Percentiles rank a stretch among this genome's conserved stretches.
Conservation (phyloP, 345 rosid genomes). For the Abelmoschus esculentus region DNA sequence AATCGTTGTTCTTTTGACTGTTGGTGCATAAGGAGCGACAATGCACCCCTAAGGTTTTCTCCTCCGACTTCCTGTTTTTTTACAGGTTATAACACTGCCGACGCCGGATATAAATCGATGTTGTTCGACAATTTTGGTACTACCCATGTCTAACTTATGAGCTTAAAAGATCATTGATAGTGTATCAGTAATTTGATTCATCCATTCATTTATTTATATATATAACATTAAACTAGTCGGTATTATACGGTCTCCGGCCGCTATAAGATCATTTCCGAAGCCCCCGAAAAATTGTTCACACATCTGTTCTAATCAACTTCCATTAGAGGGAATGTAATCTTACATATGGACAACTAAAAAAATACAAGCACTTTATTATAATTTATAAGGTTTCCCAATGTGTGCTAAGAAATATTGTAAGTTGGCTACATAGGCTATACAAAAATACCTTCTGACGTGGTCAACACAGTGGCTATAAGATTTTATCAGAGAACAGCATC, state of each 20-base stretch:
- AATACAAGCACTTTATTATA: background rate
- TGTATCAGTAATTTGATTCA: background rate
- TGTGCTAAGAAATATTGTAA: background rate
- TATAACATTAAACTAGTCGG: background rate
- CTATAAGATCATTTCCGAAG: background rate
- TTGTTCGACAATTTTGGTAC: background rate
- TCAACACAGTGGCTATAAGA: background rate
- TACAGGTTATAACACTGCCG: background rate
- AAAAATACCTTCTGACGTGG: background rate
- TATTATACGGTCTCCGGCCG: background rate
- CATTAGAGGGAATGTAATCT: background rate
- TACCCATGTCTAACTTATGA: too few species aligned
- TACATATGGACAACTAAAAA: background rate
- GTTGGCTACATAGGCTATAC: background rate
- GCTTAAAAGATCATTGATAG: too few species aligned
- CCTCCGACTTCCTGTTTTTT: background rate
- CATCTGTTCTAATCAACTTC: background rate
- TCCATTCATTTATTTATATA: background rate
- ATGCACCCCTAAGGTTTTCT: too few species aligned
- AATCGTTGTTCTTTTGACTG: too few species aligned
- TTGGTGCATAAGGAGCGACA: too few species aligned
- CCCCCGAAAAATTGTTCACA: background rate
- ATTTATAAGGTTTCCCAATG: background rate
- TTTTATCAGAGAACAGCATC: slow-evolving; percentile 16
- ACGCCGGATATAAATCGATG: background rate